Conservation (phyloP, 2,329 filamentous ascomycete species). For the Ustilaginoidea virens region DNA sequence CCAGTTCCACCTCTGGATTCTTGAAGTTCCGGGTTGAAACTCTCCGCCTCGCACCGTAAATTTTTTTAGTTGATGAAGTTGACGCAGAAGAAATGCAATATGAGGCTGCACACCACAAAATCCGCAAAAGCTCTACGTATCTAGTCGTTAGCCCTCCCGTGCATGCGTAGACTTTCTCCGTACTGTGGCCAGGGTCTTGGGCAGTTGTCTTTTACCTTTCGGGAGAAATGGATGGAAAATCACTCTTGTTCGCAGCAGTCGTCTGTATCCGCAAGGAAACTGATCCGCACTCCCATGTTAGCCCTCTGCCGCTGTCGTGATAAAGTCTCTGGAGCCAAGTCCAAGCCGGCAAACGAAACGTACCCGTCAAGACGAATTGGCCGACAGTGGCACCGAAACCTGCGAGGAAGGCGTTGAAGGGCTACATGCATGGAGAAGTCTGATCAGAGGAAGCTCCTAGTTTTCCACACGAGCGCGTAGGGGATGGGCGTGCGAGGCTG, state of each 20-base stretch:
- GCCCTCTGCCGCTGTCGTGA: not conserved
- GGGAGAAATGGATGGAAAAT: conserved; percentile 62
- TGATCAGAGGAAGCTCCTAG: too few relatives aligned
- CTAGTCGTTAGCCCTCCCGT: not conserved
- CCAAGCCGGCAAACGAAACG: conserved; percentile 14
- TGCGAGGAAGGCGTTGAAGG: conserved; percentile 95
- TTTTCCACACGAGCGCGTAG: too few relatives aligned
- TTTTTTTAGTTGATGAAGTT: conserved; percentile 87
- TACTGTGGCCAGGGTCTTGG: not conserved
- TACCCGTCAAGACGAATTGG: conserved; percentile 91
- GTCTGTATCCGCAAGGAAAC: conserved; percentile 76
- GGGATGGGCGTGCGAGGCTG: too few relatives aligned
- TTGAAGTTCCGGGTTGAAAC: conserved; percentile 4
- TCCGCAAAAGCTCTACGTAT: conserved; percentile 74
- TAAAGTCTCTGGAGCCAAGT: too few relatives aligned
- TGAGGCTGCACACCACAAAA: conserved; percentile 84
- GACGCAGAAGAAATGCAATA: conserved; percentile 96
- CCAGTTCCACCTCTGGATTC: too few relatives aligned
- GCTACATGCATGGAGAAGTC: conserved; percentile 36
- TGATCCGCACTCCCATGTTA: conserved; percentile 21
- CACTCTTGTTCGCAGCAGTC: conserved; percentile 61
- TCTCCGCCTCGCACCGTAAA: not conserved
- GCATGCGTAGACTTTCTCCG: not conserved
- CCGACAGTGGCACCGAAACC: conserved; percentile 91
- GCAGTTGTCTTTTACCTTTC: conserved; percentile 71